Percentiles rank a stretch among this genome's conserved stretches.
These are phyloP conservation scores for Ophiostoma ulmi DNA, from an alignment of 2,329 filamentous ascomycete genomes.

Conservation along the genomic window DNA sequence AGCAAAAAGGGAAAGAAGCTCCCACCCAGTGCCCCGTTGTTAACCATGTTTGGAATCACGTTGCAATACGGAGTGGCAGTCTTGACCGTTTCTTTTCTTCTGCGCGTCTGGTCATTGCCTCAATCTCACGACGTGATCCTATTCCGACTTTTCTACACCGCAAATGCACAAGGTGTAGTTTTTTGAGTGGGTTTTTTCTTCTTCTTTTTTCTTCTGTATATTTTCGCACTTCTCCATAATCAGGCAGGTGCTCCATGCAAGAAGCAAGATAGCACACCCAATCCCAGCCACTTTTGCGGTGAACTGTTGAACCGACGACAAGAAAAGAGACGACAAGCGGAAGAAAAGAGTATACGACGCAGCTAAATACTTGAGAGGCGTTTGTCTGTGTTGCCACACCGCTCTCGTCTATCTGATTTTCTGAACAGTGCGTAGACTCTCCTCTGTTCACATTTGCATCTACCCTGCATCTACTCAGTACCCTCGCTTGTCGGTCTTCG, in stretches of 20 bases:
- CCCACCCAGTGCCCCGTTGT: constrained; percentile 5
- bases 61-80: not conserved
- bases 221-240: not conserved
- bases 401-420: not conserved
- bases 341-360: not conserved
- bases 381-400: constrained; percentile 7
- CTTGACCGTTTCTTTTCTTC: constrained; percentile 3
- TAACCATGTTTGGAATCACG: constrained; percentile 14
- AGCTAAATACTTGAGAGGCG: not conserved
- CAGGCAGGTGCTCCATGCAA: not conserved
- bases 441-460: not conserved
- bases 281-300: constrained; percentile 1
- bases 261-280: not conserved
- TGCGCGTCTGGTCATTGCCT: not conserved
- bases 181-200: no score
- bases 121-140: not conserved
- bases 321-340: not conserved
- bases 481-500: constrained; percentile 12
- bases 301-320: not conserved
- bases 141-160: constrained; percentile 12
- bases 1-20: constrained; percentile 11
- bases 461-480: no score
- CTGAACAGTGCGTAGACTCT: not conserved
- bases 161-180: not conserved
- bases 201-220: not conserved